Evolutionary conservation across 495 filamentous ascomycete species (phyloP).

Genomic region (Hypoxylon trugodes): DNA sequence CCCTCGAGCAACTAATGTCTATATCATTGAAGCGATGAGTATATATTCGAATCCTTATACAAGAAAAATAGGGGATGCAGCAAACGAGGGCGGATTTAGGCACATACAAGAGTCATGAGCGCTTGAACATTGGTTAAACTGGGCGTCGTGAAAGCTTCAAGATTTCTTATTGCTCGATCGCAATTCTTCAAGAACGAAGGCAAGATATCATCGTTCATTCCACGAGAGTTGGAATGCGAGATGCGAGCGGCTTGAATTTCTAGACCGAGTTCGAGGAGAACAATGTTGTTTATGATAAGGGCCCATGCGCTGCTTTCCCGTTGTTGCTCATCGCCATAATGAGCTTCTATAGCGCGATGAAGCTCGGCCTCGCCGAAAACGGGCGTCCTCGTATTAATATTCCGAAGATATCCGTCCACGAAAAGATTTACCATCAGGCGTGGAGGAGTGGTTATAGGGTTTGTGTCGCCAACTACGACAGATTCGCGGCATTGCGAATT

Average conservation of each 20-base stretch:
- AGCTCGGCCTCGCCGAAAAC: constrained; percentile 23
- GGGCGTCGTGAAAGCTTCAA: constrained; percentile 11
- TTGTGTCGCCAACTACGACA: constrained; percentile 1
- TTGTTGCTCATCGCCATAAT: constrained; percentile 11
- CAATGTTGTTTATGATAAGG: constrained; percentile 29
- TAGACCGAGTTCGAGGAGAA: constrained; percentile 24
- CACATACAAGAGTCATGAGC: constrained; percentile 27
- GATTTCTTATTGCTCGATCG: constrained; percentile 23
- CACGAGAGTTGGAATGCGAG: constrained; percentile 9
- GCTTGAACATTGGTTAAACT: constrained; percentile 23
- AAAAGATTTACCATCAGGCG: constrained; percentile 28
- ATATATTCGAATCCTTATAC: no score
- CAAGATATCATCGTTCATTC: constrained; percentile 22
- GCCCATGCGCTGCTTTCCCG: constrained; percentile 9
- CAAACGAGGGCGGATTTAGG: no score
- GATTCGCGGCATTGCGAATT: constrained; percentile 6
- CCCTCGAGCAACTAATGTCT: constrained; percentile 16
- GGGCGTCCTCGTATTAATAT: constrained; percentile 25
- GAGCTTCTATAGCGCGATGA: constrained; percentile 11
- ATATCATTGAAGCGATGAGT: no score
- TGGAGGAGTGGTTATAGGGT: constrained; percentile 24
- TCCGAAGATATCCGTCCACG: constrained; percentile 25
- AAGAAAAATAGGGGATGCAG: no score
- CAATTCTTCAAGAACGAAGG: constrained; percentile 32
- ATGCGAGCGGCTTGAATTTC: constrained; percentile 16